Percentiles rank a stretch among this genome's conserved stretches.
Conservation (phyloP, 305 asterid species). For the Fraxinus velutina region DNA sequence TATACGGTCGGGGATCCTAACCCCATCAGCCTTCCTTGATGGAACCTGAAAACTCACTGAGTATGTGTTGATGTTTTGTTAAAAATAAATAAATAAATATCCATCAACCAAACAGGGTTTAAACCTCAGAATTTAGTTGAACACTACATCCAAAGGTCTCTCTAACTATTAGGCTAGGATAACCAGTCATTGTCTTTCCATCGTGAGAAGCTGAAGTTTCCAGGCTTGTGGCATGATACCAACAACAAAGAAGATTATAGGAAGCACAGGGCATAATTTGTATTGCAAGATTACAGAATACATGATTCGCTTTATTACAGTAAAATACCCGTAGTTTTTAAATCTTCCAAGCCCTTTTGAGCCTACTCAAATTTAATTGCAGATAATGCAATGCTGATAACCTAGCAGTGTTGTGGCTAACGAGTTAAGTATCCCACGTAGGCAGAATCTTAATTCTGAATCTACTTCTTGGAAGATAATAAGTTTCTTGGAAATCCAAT, state of each 20-base stretch:
- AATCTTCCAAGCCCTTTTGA: constrained; percentile 9
- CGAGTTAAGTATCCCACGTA: background rate
- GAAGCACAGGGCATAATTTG: background rate
- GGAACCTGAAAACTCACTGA: no score
- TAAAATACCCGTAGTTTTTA: background rate
- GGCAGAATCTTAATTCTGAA: background rate
- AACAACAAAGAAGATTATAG: background rate
- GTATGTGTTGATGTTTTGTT: no score
- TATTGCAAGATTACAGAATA: background rate
- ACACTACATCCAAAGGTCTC: background rate
- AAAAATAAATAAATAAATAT: no score
- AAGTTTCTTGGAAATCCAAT: background rate
- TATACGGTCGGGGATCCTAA: no score
- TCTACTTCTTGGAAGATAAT: background rate
- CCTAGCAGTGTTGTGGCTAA: background rate
- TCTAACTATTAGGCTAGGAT: background rate
- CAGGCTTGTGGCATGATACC: background rate
- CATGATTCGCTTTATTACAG: background rate
- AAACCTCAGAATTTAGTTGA: background rate
- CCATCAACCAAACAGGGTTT: background rate
- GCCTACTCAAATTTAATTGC: background rate
- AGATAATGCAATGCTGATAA: background rate
- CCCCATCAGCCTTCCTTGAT: no score
- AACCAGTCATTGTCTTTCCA: background rate
- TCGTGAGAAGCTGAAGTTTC: background rate